phyloP scores from a whole-genome alignment of 371 early-diverging fungal genomes.

The Nosema muscidifuracis region DNA sequence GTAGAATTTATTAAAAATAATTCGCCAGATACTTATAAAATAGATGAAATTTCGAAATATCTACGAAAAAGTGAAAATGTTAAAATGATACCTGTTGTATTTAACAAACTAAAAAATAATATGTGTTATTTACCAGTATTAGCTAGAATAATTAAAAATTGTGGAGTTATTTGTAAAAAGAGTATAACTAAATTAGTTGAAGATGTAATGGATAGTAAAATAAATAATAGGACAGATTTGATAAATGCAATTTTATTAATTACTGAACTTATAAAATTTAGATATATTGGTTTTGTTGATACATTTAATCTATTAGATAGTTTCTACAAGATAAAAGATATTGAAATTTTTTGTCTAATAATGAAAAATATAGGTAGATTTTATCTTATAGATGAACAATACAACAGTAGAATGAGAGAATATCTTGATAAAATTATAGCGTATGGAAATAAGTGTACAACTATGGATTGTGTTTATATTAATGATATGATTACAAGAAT shows the following conservation, averaged over 20 bases:
- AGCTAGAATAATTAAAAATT: slow-evolving; percentile 27
- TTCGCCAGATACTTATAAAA: slow-evolving; percentile 3
- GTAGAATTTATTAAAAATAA: slow-evolving; percentile 9
- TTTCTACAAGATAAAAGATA: slow-evolving; percentile 20
- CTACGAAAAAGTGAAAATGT: slow-evolving; percentile 10
- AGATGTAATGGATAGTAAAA: slow-evolving; percentile 1
- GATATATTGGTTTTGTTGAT: neutral
- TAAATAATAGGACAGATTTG: neutral
- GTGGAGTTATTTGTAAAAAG: slow-evolving; percentile 15
- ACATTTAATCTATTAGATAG: slow-evolving; percentile 14
- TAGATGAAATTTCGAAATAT: slow-evolving; percentile 8
- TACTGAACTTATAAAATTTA: slow-evolving; percentile 23
- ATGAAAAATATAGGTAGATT: slow-evolving; percentile 18
- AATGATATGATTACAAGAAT: slow-evolving; percentile 14
- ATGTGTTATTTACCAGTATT: slow-evolving; percentile 2
- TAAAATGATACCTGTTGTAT: slow-evolving; percentile 3
- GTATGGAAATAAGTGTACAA: slow-evolving; percentile 4
- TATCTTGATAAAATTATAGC: slow-evolving; percentile 12
- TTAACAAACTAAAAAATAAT: slow-evolving; percentile 20
- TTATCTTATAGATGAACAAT: slow-evolving; percentile 11
- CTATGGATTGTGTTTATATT: slow-evolving; percentile 9
- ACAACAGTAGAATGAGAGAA: slow-evolving; percentile 1
- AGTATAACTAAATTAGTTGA: slow-evolving; percentile 4
- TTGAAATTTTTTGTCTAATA: slow-evolving; percentile 17
- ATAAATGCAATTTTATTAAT: slow-evolving; percentile 2